phyloP scores from a whole-genome alignment of 228 moss, liverwort and hornwort species.

The Sphagnum magellanicum region DNA sequence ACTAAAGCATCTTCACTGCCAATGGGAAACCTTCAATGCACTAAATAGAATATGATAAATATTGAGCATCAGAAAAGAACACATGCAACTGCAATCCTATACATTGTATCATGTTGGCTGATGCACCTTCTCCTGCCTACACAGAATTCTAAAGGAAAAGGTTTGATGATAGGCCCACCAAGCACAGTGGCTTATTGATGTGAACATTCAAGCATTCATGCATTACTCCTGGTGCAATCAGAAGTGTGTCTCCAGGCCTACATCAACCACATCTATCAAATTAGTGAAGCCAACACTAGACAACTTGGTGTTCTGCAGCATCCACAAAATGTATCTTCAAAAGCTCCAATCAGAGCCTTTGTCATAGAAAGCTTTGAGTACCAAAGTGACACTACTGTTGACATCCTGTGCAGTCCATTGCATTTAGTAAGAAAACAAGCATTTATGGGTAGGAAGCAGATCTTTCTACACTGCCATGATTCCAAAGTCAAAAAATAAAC shows the following conservation, averaged over 20 bases:
- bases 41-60: too few relatives aligned
- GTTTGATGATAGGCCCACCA: conserved; percentile 17
- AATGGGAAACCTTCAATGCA: too few relatives aligned
- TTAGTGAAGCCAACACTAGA: conserved; percentile 6
- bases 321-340: too few relatives aligned
- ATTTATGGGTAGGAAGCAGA: too few relatives aligned
- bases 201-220: conserved; percentile 40
- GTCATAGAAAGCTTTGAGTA: too few relatives aligned
- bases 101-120: conserved; percentile 18
- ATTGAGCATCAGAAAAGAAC: too few relatives aligned
- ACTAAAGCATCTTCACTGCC: too few relatives aligned
- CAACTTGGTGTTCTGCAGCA: too few relatives aligned
- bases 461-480: conserved; percentile 5
- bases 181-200: conserved; percentile 48
- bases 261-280: conserved; percentile 19
- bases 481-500: not conserved
- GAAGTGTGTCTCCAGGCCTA: conserved; percentile 58
- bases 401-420: conserved; percentile 43
- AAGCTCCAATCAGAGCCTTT: too few relatives aligned
- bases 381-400: conserved; percentile 31
- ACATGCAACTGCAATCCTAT: too few relatives aligned
- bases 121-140: conserved; percentile 39
- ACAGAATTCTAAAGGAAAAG: not conserved
- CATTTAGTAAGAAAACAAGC: conserved; percentile 26
- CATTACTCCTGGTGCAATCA: conserved; percentile 38